phyloP scores from a whole-genome alignment of 148 eudicot genomes.

The Hydrangea macrophylla region DNA sequence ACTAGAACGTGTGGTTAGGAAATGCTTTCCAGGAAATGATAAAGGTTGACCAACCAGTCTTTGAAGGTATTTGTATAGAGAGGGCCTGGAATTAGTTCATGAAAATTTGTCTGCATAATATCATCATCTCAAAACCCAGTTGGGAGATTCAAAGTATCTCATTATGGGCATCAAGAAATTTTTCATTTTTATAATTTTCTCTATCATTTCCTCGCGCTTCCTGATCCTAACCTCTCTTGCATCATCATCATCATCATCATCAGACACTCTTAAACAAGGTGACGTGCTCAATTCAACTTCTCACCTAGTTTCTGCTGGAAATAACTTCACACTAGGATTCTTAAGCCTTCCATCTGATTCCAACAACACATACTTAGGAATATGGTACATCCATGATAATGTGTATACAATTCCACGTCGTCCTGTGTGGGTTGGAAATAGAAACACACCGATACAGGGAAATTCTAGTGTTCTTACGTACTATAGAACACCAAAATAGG shows the following conservation, averaged over 20 bases:
- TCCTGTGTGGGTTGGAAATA: not conserved
- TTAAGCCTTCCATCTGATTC: not conserved
- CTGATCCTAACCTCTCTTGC: not conserved
- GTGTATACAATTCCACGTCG: too few relatives aligned
- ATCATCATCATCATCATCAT: too few relatives aligned
- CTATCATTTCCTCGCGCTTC: not conserved
- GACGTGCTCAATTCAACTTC: not conserved
- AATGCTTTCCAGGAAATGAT: too few relatives aligned
- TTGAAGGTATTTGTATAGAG: too few relatives aligned
- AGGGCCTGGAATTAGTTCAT: too few relatives aligned
- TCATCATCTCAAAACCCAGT: too few relatives aligned
- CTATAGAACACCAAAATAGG: too few relatives aligned
- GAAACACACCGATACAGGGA: not conserved
- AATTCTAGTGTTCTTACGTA: slow-evolving; percentile 4
- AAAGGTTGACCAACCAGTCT: too few relatives aligned
- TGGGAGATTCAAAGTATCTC: too few relatives aligned
- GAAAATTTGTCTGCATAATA: too few relatives aligned
- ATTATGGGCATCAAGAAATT: not conserved
- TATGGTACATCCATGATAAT: not conserved
- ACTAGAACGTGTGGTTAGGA: too few relatives aligned
- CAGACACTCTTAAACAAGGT: not conserved
- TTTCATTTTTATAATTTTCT: not conserved
- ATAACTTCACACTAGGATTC: not conserved
- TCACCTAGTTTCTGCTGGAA: not conserved
- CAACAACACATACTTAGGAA: not conserved